A percentile compares a stretch with the other conserved stretches of the same genome.
Conservation (phyloP, 148 eudicot species). For the Arbutus unedo region DNA sequence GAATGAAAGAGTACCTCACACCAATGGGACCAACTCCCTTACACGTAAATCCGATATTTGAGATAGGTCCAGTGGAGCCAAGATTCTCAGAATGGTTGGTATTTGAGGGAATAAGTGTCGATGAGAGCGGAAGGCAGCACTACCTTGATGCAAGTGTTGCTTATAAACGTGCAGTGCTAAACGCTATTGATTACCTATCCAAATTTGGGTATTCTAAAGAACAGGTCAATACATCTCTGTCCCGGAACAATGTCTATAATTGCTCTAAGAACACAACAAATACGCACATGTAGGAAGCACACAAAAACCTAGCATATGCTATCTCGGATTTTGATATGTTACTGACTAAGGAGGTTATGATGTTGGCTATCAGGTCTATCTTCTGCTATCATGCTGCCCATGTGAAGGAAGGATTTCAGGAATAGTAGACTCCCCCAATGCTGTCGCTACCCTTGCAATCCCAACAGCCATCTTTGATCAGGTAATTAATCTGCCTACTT, state of each 20-base stretch:
- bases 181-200: conserved; percentile 90
- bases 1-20: conserved; percentile 93
- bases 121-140: conserved; percentile 89
- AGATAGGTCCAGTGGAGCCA: conserved; percentile 93
- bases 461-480: conserved; percentile 93
- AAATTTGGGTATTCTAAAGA: conserved; percentile 89
- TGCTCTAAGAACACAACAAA: neutral
- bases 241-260: neutral
- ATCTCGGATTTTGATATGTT: neutral
- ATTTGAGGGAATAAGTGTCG: conserved; percentile 97
- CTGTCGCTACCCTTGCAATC: conserved; percentile 84
- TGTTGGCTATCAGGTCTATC: conserved; percentile 59
- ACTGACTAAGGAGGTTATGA: conserved; percentile 4
- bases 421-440: conserved; percentile 90
- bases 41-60: conserved; percentile 91
- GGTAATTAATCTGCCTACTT: conserved; percentile 33
- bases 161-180: conserved; percentile 94
- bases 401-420: conserved; percentile 98
- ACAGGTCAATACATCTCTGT: conserved; percentile 47
- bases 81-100: conserved; percentile 95
- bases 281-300: neutral
- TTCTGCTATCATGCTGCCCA: conserved; percentile 84
- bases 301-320: neutral
- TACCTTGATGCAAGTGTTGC: conserved; percentile 91
- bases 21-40: conserved; percentile 97